phyloP scores from a whole-genome alignment of 176 grass and related monocot genomes.

The Ensete glaucum region DNA sequence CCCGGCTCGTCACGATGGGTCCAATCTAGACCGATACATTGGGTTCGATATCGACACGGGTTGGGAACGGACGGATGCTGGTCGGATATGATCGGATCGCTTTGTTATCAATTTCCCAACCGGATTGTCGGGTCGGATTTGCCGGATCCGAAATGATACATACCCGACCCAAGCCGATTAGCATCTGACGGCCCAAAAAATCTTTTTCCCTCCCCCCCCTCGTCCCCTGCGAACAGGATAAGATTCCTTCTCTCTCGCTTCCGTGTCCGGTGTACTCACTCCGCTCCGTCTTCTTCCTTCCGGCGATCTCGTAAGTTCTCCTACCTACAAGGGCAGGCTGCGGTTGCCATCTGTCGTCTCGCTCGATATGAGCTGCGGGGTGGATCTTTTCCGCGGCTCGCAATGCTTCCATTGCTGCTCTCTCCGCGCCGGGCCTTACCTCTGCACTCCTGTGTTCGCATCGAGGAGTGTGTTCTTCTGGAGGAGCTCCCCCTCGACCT shows the following conservation, averaged over 20 bases:
- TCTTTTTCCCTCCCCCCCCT: background rate
- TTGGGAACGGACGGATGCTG: too few species aligned
- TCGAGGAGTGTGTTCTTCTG: background rate
- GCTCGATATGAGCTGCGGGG: background rate
- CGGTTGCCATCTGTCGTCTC: too few species aligned
- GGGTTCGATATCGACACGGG: too few species aligned
- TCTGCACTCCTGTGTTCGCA: background rate
- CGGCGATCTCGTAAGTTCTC: background rate
- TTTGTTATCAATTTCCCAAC: too few species aligned
- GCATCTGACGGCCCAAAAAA: background rate
- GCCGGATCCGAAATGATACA: background rate
- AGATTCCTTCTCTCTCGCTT: background rate
- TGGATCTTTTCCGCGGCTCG: background rate
- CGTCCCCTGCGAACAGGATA: background rate
- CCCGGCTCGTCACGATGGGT: too few species aligned
- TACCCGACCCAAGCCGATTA: background rate
- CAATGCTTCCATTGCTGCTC: conserved; percentile 10
- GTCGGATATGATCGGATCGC: too few species aligned
- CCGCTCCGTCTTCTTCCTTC: background rate
- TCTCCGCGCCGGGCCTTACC: background rate
- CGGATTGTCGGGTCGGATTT: too few species aligned
- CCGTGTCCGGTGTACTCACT: background rate
- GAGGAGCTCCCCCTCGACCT: background rate
- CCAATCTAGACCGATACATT: too few species aligned
- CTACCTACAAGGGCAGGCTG: background rate